Base-by-base conservation (phyloP, 2,329 filamentous ascomycete species). In the Penicillium sp. region DNA sequence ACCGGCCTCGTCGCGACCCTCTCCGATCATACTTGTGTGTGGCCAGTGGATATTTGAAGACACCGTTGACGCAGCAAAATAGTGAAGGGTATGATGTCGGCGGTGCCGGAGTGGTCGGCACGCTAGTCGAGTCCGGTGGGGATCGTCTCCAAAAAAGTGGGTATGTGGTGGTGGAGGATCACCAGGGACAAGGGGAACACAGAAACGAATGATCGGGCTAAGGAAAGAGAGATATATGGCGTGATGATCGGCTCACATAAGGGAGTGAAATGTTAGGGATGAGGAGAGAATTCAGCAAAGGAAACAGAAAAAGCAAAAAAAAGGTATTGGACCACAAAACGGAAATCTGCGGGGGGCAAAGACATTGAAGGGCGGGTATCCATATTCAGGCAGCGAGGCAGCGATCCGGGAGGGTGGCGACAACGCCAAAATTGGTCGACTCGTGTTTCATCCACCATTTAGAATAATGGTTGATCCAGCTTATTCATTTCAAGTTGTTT, bases 1-100 rank as follows among this genome's bases (percentile, higher is more conserved):
- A 24, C 67, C 64, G 55, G 66, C 67, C 54, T 73, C 69, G 29
- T 71, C 68, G 22, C 64, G 65, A 16, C 67, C 65, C 58, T 72
- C 67, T 56, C 69, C 68, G 31, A 69, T 55, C 70, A 74, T 75
- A 49, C 22, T 21, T 51, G 31, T n/a, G 4, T 4, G 24, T 24
- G 14, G 14, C 16, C 43, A 37, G 27, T 24, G 26, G 22, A 10
- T 14, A 26, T 33, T 31, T 21, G 11, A 26, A 45, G 19, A 27
- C 35, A 10, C 16, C 27, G 16, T 45, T 24, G 16, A 44, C 5
- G 39, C n/a, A 49, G 45, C 19, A 16, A 27, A 63, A 60, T 29
- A 58, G 59, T 31, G 47, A 39, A 49, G 54, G 53, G 44, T 60
- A 64, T 60, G 57, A 62, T 63, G 63, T 62, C 55, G 53, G 48